Evolutionary conservation across 1,284 basidiomycete genomes (phyloP).

Genomic region (Coniferiporia weirii): DNA sequence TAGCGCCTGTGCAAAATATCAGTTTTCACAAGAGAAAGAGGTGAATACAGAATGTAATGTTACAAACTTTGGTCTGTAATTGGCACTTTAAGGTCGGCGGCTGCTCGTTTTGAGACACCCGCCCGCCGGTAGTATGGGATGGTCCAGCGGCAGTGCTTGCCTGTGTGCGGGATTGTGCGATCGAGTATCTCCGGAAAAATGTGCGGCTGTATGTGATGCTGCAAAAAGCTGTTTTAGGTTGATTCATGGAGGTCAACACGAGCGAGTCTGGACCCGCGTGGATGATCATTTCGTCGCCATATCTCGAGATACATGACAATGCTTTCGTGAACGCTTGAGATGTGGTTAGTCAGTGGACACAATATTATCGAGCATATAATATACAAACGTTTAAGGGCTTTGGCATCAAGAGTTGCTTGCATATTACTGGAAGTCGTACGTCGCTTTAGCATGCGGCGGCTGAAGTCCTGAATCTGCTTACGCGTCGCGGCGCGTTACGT

Average conservation of each 20-base stretch:
- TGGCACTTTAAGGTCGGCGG: slow-evolving; percentile 47
- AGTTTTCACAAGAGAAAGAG: background rate
- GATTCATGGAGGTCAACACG: slow-evolving; percentile 67
- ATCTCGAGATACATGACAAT: slow-evolving; percentile 67
- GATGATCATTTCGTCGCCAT: slow-evolving; percentile 72
- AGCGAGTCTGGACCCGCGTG: slow-evolving; percentile 55
- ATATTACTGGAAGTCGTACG: slow-evolving; percentile 24
- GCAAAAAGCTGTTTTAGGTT: slow-evolving; percentile 73
- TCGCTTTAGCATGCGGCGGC: too few relatives aligned
- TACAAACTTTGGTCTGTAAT: slow-evolving; percentile 56
- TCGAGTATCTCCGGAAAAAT: slow-evolving; percentile 65
- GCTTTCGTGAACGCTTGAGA: slow-evolving; percentile 63
- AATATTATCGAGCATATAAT: slow-evolving; percentile 2
- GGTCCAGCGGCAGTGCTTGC: slow-evolving; percentile 18
- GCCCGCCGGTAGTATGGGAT: slow-evolving; percentile 20
- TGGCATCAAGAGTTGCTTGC: slow-evolving; percentile 44
- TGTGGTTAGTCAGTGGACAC: slow-evolving; percentile 20
- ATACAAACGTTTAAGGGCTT: slow-evolving; percentile 42
- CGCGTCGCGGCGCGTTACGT: background rate
- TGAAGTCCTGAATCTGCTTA: background rate
- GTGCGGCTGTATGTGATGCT: slow-evolving; percentile 63
- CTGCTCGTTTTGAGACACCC: slow-evolving; percentile 3
- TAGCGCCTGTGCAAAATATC: slow-evolving; percentile 42
- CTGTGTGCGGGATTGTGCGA: slow-evolving; percentile 28
- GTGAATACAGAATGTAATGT: background rate